Conservation (phyloP, 1,139 yeast species). For the Pneumocystis canis region DNA sequence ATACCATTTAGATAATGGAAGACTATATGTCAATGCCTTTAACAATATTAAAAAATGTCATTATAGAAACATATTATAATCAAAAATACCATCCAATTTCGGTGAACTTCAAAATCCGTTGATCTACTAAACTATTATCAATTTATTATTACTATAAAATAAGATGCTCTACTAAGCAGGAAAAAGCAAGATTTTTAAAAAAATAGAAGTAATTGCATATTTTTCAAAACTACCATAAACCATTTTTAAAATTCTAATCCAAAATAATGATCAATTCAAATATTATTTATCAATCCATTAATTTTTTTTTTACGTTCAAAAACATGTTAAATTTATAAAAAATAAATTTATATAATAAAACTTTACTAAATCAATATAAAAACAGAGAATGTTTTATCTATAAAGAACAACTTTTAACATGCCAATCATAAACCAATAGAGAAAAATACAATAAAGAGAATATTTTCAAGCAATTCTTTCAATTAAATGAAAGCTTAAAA, state of each 20-base stretch:
- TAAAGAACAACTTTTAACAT: too few relatives aligned
- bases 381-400: not conserved
- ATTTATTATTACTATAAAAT: constrained; percentile 17
- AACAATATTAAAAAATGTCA: not conserved
- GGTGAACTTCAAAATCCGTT: constrained; percentile 92
- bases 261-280: not conserved
- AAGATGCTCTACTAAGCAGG: constrained; percentile 23
- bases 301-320: not conserved
- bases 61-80: not conserved
- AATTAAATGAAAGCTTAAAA: not conserved
- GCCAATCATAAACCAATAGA: not conserved
- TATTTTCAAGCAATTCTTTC: not conserved
- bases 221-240: not conserved
- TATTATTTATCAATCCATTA: not conserved
- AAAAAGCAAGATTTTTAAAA: constrained; percentile 38
- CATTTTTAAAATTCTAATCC: not conserved
- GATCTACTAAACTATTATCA: constrained; percentile 34
- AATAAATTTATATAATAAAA: not conserved
- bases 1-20: constrained; percentile 76
- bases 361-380: too few relatives aligned
- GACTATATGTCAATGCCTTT: constrained; percentile 50
- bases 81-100: constrained; percentile 64
- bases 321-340: not conserved
- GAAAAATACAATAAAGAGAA: not conserved
- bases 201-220: constrained; percentile 13